Evolutionary conservation across 768 basidiomycete genomes (phyloP).

Genomic region (Amanita muscaria): DNA sequence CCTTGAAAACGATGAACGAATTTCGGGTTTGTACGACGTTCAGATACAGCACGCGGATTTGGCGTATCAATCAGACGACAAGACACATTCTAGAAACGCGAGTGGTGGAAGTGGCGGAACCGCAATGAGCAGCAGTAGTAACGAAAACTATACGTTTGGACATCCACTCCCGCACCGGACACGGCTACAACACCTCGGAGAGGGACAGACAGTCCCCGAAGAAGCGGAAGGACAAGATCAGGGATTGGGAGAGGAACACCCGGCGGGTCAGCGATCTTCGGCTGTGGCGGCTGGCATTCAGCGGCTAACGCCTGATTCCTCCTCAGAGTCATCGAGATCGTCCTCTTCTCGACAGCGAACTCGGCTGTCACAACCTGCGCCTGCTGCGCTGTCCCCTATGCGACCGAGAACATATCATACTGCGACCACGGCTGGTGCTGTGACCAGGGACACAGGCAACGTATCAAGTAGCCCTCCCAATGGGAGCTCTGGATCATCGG

Average conservation of each 20-base stretch:
- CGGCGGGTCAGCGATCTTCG: conserved; percentile 12
- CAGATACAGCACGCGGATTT: conserved; percentile 8
- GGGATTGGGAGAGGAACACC: conserved; percentile 3
- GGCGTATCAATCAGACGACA: conserved; percentile 26
- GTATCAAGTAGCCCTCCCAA: conserved; percentile 39
- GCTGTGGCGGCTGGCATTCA: conserved; percentile 4
- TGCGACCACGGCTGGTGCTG: conserved; percentile 11
- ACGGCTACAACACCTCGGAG: conserved; percentile 14
- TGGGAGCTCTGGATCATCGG: conserved; percentile 51
- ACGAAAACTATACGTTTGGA: conserved; percentile 73
- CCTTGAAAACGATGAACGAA: conserved; percentile 6
- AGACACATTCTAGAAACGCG: conserved; percentile 37
- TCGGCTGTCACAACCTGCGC: conserved; percentile 10
- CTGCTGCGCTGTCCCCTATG: conserved; percentile 15
- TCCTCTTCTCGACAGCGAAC: not conserved
- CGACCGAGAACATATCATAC: conserved; percentile 11
- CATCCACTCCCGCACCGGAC: conserved; percentile 29
- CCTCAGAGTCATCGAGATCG: not conserved
- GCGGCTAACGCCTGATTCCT: conserved; percentile 6
- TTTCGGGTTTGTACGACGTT: conserved; percentile 7
- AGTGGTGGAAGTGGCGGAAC: conserved; percentile 43
- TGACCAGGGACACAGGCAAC: conserved; percentile 6
- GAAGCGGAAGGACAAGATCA: conserved; percentile 4
- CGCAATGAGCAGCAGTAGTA: conserved; percentile 35
- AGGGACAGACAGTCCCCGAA: conserved; percentile 13